A percentile compares a stretch with the other conserved stretches of the same genome.
Evolutionary conservation across 306 rosid genomes (phyloP).

Genomic region (Cyamopsis tetragonoloba): DNA sequence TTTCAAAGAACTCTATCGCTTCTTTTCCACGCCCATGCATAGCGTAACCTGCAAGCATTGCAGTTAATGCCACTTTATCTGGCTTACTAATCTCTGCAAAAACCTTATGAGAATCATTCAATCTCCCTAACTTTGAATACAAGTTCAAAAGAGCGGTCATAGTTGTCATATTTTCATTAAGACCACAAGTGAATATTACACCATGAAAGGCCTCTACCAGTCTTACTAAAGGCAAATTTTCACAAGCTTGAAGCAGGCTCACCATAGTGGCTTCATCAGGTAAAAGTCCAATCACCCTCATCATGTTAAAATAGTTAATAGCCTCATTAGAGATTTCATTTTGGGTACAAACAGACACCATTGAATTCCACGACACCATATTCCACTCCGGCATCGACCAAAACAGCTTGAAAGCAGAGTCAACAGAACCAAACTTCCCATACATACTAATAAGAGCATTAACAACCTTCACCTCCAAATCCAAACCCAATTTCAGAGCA

Average conservation of each 20-base stretch:
- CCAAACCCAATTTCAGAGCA: slow-evolving; percentile 49
- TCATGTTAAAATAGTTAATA: slow-evolving; percentile 41
- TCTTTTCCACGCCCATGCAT: slow-evolving; percentile 59
- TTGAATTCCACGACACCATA: slow-evolving; percentile 66
- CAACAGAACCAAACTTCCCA: slow-evolving; percentile 54
- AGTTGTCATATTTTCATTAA: slow-evolving; percentile 34
- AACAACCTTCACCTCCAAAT: slow-evolving; percentile 47
- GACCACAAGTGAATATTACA: slow-evolving; percentile 41
- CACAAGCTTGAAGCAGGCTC: slow-evolving; percentile 64
- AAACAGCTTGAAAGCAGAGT: slow-evolving; percentile 47
- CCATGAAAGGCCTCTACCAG: slow-evolving; percentile 57
- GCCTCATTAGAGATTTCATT: slow-evolving; percentile 44
- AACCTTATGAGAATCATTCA: slow-evolving; percentile 44
- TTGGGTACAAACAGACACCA: slow-evolving; percentile 44
- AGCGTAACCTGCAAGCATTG: slow-evolving; percentile 73
- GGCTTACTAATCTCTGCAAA: slow-evolving; percentile 50
- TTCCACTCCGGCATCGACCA: slow-evolving; percentile 41
- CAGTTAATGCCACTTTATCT: slow-evolving; percentile 74
- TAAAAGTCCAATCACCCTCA: slow-evolving; percentile 45
- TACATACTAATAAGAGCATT: slow-evolving; percentile 66
- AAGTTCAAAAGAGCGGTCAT: slow-evolving; percentile 54
- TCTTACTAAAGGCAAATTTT: slow-evolving; percentile 41
- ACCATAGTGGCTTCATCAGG: slow-evolving; percentile 66
- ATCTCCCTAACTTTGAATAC: slow-evolving; percentile 68
- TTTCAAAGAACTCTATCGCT: slow-evolving; percentile 55